These are phyloP conservation scores for Emmonsiellopsis sp. DNA, from an alignment of 2,329 filamentous ascomycete species.

Conservation along the genomic window DNA sequence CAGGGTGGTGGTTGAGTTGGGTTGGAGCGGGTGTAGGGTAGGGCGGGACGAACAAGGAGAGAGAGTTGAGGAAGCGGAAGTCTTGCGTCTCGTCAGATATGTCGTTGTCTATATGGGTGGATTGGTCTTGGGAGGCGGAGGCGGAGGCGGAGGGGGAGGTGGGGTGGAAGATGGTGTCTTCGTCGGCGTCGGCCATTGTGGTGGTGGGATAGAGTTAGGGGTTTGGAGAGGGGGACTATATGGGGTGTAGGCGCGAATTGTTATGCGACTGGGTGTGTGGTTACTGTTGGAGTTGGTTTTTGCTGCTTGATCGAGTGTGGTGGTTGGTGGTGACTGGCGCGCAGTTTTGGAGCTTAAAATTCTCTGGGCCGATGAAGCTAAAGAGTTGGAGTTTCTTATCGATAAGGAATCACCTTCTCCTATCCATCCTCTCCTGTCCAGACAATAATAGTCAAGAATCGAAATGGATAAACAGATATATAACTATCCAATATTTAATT, in stretches of 20 bases:
- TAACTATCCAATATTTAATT: neutral
- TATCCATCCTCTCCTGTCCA: neutral
- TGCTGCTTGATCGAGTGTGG: neutral
- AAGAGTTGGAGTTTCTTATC: neutral
- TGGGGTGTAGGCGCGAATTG: no score
- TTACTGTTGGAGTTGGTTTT: neutral
- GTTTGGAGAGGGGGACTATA: neutral
- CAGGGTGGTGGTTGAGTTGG: neutral
- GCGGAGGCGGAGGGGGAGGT: slow-evolving; percentile 3
- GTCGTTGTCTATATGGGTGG: slow-evolving; percentile 45
- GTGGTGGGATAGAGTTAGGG: neutral
- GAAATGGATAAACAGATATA: neutral
- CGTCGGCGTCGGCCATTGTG: slow-evolving; percentile 32
- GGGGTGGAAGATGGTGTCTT: slow-evolving; percentile 28
- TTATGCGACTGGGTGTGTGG: no score
- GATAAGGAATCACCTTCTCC: neutral
- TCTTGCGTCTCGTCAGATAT: slow-evolving; percentile 76
- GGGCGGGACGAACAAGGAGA: slow-evolving; percentile 37
- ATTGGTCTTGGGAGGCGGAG: slow-evolving; percentile 15
- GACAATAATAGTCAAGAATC: neutral
- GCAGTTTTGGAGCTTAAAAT: neutral
- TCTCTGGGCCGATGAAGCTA: neutral
- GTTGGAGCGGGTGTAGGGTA: neutral
- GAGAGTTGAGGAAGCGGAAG: slow-evolving; percentile 61
- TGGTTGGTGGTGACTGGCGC: neutral